phyloP scores from a whole-genome alignment of 305 asterid species.

The Fraxinus baroniana region DNA sequence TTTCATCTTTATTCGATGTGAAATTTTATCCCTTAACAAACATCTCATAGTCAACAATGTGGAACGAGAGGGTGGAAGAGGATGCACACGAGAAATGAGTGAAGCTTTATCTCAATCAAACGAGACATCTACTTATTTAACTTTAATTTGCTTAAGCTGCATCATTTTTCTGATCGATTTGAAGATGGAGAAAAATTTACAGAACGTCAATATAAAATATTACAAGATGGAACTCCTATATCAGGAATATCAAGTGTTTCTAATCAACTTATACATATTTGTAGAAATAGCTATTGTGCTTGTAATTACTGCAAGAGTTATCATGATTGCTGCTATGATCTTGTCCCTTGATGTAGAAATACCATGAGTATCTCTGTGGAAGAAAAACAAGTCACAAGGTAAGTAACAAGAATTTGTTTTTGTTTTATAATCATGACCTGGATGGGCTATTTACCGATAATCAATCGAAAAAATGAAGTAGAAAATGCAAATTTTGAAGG shows the following conservation, averaged over 20 bases:
- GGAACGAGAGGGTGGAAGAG: too few species aligned
- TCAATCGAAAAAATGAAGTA: background rate
- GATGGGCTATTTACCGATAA: background rate
- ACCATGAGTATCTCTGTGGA: slow-evolving; percentile 70
- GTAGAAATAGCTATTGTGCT: slow-evolving; percentile 77
- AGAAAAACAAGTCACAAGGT: background rate
- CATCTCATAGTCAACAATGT: too few species aligned
- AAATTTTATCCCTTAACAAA: too few species aligned
- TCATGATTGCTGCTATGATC: slow-evolving; percentile 63
- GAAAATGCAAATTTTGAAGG: background rate
- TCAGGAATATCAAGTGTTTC: slow-evolving; percentile 14
- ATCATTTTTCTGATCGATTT: background rate
- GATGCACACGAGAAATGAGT: background rate
- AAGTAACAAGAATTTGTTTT: background rate
- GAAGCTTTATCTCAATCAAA: background rate
- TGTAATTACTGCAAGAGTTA: slow-evolving; percentile 58
- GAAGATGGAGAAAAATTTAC: background rate
- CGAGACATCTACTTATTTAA: background rate
- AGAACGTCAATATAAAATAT: background rate
- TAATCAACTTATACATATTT: slow-evolving; percentile 57
- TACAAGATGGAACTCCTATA: background rate
- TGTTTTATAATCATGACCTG: background rate
- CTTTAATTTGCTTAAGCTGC: background rate
- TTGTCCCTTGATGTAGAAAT: slow-evolving; percentile 70
- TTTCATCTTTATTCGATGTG: too few species aligned